Conservation (phyloP, 805 yeast species). For the Sugiyamaella americana region DNA sequence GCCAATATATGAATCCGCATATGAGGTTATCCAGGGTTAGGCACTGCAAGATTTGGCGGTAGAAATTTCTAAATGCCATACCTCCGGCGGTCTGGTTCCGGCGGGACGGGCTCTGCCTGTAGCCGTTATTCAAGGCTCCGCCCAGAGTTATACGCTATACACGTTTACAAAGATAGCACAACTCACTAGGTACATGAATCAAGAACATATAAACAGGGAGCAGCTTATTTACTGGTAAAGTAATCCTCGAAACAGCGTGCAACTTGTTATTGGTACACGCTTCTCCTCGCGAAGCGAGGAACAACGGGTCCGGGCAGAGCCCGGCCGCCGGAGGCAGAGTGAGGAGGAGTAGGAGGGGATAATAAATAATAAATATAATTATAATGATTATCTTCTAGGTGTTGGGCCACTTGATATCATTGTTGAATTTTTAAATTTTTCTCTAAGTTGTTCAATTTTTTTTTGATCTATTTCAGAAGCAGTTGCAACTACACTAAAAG, state of each 20-base stretch:
- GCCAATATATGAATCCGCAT: too few relatives aligned
- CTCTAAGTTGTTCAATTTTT: conserved; percentile 9
- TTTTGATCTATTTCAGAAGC: conserved; percentile 9
- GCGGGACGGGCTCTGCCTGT: background rate
- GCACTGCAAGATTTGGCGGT: too few relatives aligned
- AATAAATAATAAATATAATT: too few relatives aligned
- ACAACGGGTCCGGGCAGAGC: background rate
- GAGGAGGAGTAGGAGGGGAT: background rate
- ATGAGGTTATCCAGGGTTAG: too few relatives aligned
- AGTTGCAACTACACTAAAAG: conserved; percentile 22
- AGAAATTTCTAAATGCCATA: too few relatives aligned
- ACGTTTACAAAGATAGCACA: too few relatives aligned
- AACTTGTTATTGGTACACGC: too few relatives aligned
- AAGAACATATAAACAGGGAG: too few relatives aligned
- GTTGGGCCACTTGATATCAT: background rate
- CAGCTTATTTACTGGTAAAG: too few relatives aligned
- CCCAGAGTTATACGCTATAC: too few relatives aligned
- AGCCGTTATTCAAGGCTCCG: background rate
- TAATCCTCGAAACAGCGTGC: too few relatives aligned
- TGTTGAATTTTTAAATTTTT: conserved; percentile 2
- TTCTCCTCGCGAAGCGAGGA: background rate
- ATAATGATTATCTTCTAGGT: background rate
- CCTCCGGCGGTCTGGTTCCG: background rate
- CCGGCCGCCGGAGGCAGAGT: background rate
- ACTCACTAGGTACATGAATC: too few relatives aligned